Base-by-base conservation (phyloP, 352 stramenopile species). In the Globisporangium cylindrosporum region DNA sequence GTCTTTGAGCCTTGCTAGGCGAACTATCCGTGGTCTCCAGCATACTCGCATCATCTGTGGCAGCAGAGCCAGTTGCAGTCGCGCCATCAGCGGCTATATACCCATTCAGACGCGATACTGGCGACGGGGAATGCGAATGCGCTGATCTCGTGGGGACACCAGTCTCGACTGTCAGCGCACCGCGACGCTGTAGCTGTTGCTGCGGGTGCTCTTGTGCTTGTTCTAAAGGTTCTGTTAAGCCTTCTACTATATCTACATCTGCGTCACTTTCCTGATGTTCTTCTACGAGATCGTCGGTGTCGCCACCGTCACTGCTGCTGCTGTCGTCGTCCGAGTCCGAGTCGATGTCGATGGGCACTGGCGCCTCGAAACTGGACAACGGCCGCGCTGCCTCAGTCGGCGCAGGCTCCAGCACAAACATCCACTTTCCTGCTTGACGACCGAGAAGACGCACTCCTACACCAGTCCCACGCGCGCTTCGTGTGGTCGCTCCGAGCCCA, bases 261-360 rank as follows among this genome's bases (percentile, higher is more conserved):
- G 1, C 34, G 10, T 41, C 34, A 41, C 34, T 10, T 41, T 41
- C 0, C 34, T 41, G 34, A 15, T 56, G n/a, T 14, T 63, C 34
- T 14, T 9, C 36, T 9, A 49, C 36, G 2, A 62, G 14, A n/a
- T 46, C 32, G 7, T 57, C 59, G 25, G 55, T 46, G 49, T 56
- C 20, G 22, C 22, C 49, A 6, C 27, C 27, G 27, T 32, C 27
- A 32, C 27, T 32, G n/a, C 48, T 46, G 10, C 53, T 58, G 9
- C 24, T 56, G 20, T 46, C 25, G 41, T 65, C 49, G 49, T 56
- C 49, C 22, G 49, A 56, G 49, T 56, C 49, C 22, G 49, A 56
- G 49, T 56, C 59, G 20, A 64, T 41, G 59, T 54, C 36, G 59
- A 65, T 65, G 14, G 12, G 59, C 41, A 65, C 59, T 15, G 41